Evolutionary conservation across 352 stramenopile species (phyloP), one percentile per base, ranked within the genome.

Genomic region (Pythium volutum): DNA sequence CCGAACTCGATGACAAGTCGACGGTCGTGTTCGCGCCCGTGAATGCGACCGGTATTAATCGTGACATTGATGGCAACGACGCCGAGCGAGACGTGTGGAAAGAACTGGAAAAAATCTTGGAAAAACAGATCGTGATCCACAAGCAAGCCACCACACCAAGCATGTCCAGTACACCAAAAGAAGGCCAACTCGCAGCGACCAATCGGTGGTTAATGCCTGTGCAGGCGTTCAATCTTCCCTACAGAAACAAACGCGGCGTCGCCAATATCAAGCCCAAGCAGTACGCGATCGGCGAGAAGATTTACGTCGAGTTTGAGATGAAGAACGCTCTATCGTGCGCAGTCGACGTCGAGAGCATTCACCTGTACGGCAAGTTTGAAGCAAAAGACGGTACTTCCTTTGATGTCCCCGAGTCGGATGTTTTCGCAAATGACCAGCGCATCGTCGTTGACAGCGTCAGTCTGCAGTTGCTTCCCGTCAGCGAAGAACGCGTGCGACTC

Each of bases 221-320:
- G 0, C 70, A 82, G 38, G 48, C 76, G 22, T 88, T 84, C 60
- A 75, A 79, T 62, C 64, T 80, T 36, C 62, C 69, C 8, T 84
- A 82, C 58, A 75, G 82, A 29, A 78, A 71, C 63, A 88, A 88
- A 51, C 80, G 76, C 49, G 71, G 70, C 29, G 62, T 55, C 50
- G 45, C 41, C 10, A 53, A 65, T 6, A 59, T 69, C 20, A 76
- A 80, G 45, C 77, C 81, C 0, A 73, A 78, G 11, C 83, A 84
- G 45, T 93, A 93, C 23, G 77, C 87, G 10, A 54, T 89, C 11
- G 78, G 77, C 1, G 83, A 95, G 53, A 75, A 77, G 52, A 89
- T 95, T 25, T 95, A 92, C 50, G 85, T 95, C 8, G 85, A 95
- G 54, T 93, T 95, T 63, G 76, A 91, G 36, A 89, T 95, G 80